Conservation (phyloP, 495 filamentous ascomycete species). For the Aspergillus bridgeri region DNA sequence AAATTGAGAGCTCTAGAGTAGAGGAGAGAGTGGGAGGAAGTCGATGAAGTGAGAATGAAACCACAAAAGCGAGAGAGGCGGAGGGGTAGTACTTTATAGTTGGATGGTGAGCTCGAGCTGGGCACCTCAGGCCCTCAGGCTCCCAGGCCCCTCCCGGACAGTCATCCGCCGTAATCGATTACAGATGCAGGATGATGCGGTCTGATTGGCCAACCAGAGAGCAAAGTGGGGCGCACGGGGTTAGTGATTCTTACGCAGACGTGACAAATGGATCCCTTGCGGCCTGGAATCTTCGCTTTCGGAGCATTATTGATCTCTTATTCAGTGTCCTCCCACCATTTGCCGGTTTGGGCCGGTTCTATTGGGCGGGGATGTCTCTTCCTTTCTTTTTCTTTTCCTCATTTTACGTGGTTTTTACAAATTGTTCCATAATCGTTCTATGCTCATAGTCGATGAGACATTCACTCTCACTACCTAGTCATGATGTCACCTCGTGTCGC, state of each 20-base stretch:
- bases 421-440: too few relatives aligned
- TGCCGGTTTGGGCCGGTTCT: neutral
- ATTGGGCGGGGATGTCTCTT: neutral
- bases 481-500: neutral
- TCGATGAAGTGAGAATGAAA: slow-evolving; percentile 1
- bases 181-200: slow-evolving; percentile 20
- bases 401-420: too few relatives aligned
- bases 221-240: too few relatives aligned
- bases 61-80: neutral
- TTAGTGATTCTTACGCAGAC: neutral
- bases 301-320: neutral
- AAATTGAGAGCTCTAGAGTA: slow-evolving; percentile 5
- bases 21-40: slow-evolving; percentile 2
- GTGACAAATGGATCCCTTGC: neutral
- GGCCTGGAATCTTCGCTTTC: neutral
- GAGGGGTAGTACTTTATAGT: neutral
- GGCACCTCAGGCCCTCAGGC: too few relatives aligned
- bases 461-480: too few relatives aligned
- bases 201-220: too few relatives aligned
- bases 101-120: neutral
- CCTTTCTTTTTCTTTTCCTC: too few relatives aligned
- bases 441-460: too few relatives aligned
- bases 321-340: neutral
- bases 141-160: neutral
- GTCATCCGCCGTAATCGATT: slow-evolving; percentile 31